Evolutionary conservation across 1,139 yeast genomes (phyloP).

Genomic region (Candida sp.): DNA sequence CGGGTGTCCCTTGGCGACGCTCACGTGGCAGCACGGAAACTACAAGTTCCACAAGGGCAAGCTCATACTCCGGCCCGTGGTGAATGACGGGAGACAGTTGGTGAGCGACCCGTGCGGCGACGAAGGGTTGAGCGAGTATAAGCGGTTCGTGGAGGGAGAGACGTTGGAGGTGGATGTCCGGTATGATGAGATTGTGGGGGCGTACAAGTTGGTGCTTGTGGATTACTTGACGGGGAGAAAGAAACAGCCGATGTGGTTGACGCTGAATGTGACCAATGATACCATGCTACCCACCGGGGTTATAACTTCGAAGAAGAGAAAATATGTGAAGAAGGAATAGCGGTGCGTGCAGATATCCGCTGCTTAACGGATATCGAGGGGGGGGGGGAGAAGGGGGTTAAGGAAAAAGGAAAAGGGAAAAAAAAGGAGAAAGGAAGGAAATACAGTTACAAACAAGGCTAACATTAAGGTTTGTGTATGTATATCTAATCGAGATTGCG

Average conservation of each 20-base stretch:
- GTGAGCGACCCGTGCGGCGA: slow-evolving; percentile 33
- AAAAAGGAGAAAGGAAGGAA: not conserved
- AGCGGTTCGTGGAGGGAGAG: slow-evolving; percentile 25
- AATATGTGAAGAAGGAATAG: slow-evolving; percentile 3
- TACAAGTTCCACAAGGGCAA: slow-evolving; percentile 20
- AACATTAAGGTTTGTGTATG: too few species aligned
- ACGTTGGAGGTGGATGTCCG: slow-evolving; percentile 24
- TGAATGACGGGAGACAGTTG: slow-evolving; percentile 33
- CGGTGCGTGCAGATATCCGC: slow-evolving; percentile 2
- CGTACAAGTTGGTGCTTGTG: slow-evolving; percentile 26
- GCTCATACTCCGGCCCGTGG: slow-evolving; percentile 25
- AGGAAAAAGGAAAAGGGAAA: not conserved
- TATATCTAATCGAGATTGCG: too few species aligned
- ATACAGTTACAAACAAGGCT: not conserved
- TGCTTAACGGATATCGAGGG: not conserved
- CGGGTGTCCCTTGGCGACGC: slow-evolving; percentile 30
- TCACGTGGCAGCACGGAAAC: slow-evolving; percentile 35
- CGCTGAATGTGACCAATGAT: slow-evolving; percentile 25
- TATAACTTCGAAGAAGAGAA: slow-evolving; percentile 7
- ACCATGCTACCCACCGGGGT: slow-evolving; percentile 27
- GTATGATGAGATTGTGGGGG: slow-evolving; percentile 24
- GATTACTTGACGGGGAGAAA: slow-evolving; percentile 28
- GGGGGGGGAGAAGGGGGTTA: not conserved
- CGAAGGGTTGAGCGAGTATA: slow-evolving; percentile 22
- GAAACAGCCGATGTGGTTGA: slow-evolving; percentile 34